Conservation (phyloP, 2,329 filamentous ascomycete species). For the Volutella citrinella region DNA sequence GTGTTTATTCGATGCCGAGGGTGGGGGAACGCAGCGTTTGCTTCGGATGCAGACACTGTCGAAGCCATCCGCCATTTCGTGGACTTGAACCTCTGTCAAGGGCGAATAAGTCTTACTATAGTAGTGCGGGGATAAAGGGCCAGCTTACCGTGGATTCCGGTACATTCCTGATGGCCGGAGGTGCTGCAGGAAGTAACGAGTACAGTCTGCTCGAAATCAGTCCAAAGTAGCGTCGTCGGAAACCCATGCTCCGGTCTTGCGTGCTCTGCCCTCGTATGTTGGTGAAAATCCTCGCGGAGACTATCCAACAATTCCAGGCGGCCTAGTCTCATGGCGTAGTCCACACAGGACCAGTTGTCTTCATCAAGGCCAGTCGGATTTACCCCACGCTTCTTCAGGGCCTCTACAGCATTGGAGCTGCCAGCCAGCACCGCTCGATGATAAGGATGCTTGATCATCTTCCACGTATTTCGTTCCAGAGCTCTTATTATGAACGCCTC, state of each 20-base stretch:
- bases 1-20: conserved; percentile 1
- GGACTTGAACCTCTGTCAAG: conserved; percentile 1
- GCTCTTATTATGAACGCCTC: background rate
- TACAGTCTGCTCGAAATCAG: conserved; percentile 1
- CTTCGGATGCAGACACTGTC: conserved; percentile 3
- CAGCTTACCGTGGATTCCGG: conserved; percentile 1
- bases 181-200: background rate
- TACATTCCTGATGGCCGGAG: background rate
- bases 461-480: conserved; percentile 1
- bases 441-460: background rate
- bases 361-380: background rate
- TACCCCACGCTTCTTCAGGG: conserved; percentile 2
- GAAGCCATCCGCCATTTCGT: background rate
- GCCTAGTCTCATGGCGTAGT: conserved; percentile 3
- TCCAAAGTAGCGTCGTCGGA: background rate
- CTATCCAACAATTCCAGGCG: conserved; percentile 1
- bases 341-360: conserved; percentile 5
- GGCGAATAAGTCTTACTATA: conserved; percentile 1
- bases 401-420: background rate
- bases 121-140: background rate
- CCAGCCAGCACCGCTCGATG: conserved; percentile 1
- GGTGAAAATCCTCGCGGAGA: conserved; percentile 2
- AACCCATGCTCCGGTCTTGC: background rate
- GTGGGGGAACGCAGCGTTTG: conserved; percentile 1
- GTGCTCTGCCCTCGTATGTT: conserved; percentile 1